Conservation (phyloP, 495 filamentous ascomycete species). For the Talaromyces borbonicus region DNA sequence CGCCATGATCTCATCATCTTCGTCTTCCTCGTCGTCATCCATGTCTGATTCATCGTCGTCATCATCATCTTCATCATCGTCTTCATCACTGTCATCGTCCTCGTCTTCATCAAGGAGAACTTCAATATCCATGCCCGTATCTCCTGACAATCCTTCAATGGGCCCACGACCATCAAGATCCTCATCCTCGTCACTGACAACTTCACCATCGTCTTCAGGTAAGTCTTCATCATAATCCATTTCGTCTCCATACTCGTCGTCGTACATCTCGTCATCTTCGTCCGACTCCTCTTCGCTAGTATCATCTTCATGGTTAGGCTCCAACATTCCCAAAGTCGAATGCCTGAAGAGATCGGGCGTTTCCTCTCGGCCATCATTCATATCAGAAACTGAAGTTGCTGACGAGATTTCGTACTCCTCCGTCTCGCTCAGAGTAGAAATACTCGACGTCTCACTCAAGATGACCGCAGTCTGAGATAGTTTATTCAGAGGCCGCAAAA, state of each 20-base stretch:
- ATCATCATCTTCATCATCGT: slow-evolving; percentile 58
- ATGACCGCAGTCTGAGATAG: slow-evolving; percentile 80
- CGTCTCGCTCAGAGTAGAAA: slow-evolving; percentile 55
- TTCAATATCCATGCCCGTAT: slow-evolving; percentile 68
- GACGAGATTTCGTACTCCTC: slow-evolving; percentile 86
- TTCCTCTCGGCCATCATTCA: slow-evolving; percentile 84
- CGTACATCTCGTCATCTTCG: slow-evolving; percentile 74
- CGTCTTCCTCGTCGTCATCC: slow-evolving; percentile 49
- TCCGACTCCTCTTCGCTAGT: slow-evolving; percentile 53
- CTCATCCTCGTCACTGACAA: slow-evolving; percentile 84
- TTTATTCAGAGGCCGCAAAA: slow-evolving; percentile 76
- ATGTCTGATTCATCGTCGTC: slow-evolving; percentile 50
- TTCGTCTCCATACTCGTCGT: slow-evolving; percentile 79
- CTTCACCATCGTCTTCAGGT: slow-evolving; percentile 69
- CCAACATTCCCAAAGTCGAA: slow-evolving; percentile 89
- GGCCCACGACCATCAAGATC: slow-evolving; percentile 67
- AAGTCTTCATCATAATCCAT: slow-evolving; percentile 81
- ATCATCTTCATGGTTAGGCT: slow-evolving; percentile 70
- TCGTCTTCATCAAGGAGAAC: slow-evolving; percentile 70
- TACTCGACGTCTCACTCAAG: slow-evolving; percentile 68
- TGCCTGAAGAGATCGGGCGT: slow-evolving; percentile 96
- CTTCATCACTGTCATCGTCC: slow-evolving; percentile 53
- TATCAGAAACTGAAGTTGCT: slow-evolving; percentile 79
- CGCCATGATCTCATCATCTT: slow-evolving; percentile 42
- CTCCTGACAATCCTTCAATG: slow-evolving; percentile 77